phyloP scores from a whole-genome alignment of 164 flowering plant species.

The Aristolochia contorta region DNA sequence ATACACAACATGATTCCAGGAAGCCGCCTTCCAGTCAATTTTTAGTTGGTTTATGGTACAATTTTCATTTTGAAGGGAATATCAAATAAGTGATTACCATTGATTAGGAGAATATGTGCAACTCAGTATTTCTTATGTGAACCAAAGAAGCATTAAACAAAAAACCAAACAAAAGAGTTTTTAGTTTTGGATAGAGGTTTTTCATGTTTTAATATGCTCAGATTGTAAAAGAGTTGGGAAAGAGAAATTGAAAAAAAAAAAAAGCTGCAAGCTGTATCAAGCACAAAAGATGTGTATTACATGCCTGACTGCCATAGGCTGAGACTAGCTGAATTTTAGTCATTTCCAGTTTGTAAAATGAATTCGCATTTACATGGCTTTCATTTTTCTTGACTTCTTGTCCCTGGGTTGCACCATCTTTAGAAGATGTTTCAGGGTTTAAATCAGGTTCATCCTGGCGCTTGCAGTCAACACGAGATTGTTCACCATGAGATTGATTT shows the following conservation, averaged over 20 bases:
- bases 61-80: no score
- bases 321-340: constrained; percentile 56
- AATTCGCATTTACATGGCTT: constrained; percentile 32
- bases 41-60: no score
- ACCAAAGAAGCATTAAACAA: not conserved
- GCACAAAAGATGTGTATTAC: constrained; percentile 1
- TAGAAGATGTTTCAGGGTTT: constrained; percentile 15
- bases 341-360: constrained; percentile 88
- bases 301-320: constrained; percentile 61
- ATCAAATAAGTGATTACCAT: no score
- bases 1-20: no score
- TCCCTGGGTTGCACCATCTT: constrained; percentile 27
- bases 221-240: not conserved
- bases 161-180: not conserved
- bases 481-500: constrained; percentile 14
- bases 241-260: not conserved
- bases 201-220: not conserved
- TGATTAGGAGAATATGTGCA: no score
- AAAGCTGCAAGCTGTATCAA: no score
- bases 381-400: constrained; percentile 43
- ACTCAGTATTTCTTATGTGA: not conserved
- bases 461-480: constrained; percentile 17
- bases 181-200: not conserved
- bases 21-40: no score
- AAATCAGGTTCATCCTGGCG: constrained; percentile 20